A percentile compares a stretch with the other conserved stretches of the same genome.
These are phyloP conservation scores for Brachypodium distachyon DNA, from an alignment of 202 grass and related monocot species.

Conservation along the genomic window DNA sequence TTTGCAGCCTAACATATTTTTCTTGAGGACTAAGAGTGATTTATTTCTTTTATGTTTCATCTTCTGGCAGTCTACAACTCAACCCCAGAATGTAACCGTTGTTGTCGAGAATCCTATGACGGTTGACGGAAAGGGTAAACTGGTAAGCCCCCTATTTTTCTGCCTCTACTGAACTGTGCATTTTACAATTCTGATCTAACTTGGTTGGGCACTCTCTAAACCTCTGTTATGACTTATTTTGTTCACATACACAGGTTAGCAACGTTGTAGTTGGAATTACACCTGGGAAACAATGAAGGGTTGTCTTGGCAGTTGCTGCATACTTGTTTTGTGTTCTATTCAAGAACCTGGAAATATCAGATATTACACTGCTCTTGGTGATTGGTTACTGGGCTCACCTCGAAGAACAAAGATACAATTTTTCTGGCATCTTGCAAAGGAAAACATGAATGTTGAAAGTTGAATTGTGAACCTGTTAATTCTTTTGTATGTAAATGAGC, in stretches of 20 bases:
- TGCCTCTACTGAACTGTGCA: neutral
- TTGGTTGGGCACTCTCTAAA: too few relatives aligned
- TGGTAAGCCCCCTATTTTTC: conserved; percentile 45
- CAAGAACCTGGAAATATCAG: neutral
- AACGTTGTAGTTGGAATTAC: conserved; percentile 92
- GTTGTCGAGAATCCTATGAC: conserved; percentile 92
- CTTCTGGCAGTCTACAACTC: conserved; percentile 46
- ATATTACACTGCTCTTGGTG: conserved; percentile 4
- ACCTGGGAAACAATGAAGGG: conserved; percentile 55
- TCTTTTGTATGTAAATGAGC: conserved; percentile 34
- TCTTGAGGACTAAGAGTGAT: conserved; percentile 6
- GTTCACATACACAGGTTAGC: conserved; percentile 59
- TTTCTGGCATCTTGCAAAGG: neutral
- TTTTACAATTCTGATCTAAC: neutral
- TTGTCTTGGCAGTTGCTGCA: neutral
- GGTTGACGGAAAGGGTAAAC: conserved; percentile 81
- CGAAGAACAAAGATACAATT: conserved; percentile 13
- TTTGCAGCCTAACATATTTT: neutral
- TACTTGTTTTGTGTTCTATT: conserved; percentile 12
- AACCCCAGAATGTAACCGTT: conserved; percentile 73
- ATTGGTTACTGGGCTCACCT: neutral
- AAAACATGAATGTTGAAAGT: conserved; percentile 2
- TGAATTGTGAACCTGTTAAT: conserved; percentile 22
- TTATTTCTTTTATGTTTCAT: conserved; percentile 12
- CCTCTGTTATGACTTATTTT: too few relatives aligned